Base-by-base conservation (phyloP, 148 eudicot species). In the Cornus suecica region DNA sequence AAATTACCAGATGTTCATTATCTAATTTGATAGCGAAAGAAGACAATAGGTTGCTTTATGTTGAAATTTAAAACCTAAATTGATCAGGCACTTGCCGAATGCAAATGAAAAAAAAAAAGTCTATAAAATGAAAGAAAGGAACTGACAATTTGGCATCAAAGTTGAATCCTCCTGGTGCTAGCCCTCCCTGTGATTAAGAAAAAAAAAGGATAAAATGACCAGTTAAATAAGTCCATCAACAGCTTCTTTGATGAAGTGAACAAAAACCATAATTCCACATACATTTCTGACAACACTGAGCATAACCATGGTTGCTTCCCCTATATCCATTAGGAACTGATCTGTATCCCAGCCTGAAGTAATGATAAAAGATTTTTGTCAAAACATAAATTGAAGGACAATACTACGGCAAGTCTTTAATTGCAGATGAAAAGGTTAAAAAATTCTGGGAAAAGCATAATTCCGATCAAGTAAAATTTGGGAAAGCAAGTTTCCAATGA, bases 81-180 rank as follows among this genome's bases (percentile, higher is more conserved):
- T 15, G 20, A 52, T n/a, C 22, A 52, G 0, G 22, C 58, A 52
- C 18, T 2, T 52, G 20, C 23, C 8, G 0, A 6, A 58, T n/a
- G 22, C 23, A 5, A 0, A n/a, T 25, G 18, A 8, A 15, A 0
- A 25, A 54, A 73, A 10, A n/a, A 32, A 26, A 63, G 34, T 10
- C n/a, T 16, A n/a, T n/a, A 34, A 2, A 54, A 71, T 4, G 72
- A 72, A 52, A 70, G 62, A 34, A 74, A 71, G 65, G 32, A 77
- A 84, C 99, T 85, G 16, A 93, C 99, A 96, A 74, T 85, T 96
- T 96, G 72, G 99, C 98, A 87, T 96, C 99, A 77, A 96, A 96
- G 80, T 96, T 96, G 80, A 96, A 96, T 67, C 99, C 98, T 42
- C 99, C 99, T 37, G 98, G 99, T 13, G 97, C 97, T 37, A 96